Base-by-base conservation (phyloP, 495 filamentous ascomycete species). In the Penicillium chermesinum region DNA sequence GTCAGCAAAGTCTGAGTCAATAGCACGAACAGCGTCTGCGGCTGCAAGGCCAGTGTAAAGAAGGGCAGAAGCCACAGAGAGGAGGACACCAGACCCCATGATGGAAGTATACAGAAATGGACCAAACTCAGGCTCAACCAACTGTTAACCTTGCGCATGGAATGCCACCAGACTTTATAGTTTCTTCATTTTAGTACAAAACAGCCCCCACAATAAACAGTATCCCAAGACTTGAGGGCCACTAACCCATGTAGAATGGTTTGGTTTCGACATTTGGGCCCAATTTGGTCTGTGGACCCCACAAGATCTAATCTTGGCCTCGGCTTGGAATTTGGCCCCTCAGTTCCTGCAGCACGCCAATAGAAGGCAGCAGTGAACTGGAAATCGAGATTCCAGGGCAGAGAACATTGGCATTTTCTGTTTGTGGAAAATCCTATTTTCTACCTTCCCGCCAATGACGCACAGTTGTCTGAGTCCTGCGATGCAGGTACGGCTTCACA, bases 1-100 rank as follows among this genome's bases (percentile, higher is more conserved):
- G 30, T 70, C 66, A 1, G 66, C 44, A 27, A 70, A 70, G 47
- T 70, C 53, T 2, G 53, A 27, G 21, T 60, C 48, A 9, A 69
- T 55, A 10, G 50, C 61, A 8, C 55, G 63, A 20, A 43, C 41
- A 10, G 57, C 35, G 16, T 58, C 47, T 49, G 49, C 42, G n/a
- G 39, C 34, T 13, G 39, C 38, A 37, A 48, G 7, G 14, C 49
- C 44, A 34, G 22, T 42, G 12, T 49, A 36, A 2, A 55, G 12
- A 22, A 47, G 0, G 2, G 48, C 35, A 13, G 37, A 48, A 9
- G 19, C 40, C 13, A 38, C 21, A 1, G 53, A 33, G 18, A 48
- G 16, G 1, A 50, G 19, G n/a, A 44, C 5, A 8, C 10, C 20
- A 7, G 40, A 27, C 9, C 16, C 15, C 53, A 55, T 55, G 17